Percentiles rank a stretch among this genome's conserved stretches.
phyloP scores from a whole-genome alignment of 495 filamentous ascomycete genomes.

The Baudoinia panamericana region DNA sequence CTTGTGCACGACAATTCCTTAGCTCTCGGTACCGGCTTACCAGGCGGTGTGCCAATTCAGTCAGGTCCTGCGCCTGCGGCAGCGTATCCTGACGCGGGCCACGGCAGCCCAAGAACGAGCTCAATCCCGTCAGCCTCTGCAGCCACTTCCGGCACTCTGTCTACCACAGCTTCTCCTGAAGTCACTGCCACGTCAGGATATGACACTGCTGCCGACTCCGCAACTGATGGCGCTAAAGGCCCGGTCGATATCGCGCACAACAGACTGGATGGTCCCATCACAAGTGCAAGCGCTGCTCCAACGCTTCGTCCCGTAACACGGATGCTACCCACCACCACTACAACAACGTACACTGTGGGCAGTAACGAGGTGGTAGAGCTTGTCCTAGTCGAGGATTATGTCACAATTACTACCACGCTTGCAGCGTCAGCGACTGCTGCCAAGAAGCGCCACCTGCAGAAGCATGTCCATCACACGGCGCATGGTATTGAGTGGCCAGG shows the following conservation, averaged over 20 bases:
- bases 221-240: no score
- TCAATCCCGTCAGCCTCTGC: not conserved
- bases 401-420: slow-evolving; percentile 18
- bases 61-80: slow-evolving; percentile 11
- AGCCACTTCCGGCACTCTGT: no score
- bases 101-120: not conserved
- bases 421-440: not conserved
- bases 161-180: no score
- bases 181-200: no score
- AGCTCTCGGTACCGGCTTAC: slow-evolving; percentile 34
- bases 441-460: slow-evolving; percentile 10
- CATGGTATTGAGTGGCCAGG: no score
- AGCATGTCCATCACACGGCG: slow-evolving; percentile 9
- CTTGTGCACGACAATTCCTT: slow-evolving; percentile 30
- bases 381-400: slow-evolving; percentile 12
- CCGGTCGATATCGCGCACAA: no score
- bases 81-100: slow-evolving; percentile 10
- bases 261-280: no score
- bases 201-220: slow-evolving; percentile 1
- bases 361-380: slow-evolving; percentile 16
- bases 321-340: no score
- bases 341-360: slow-evolving; percentile 10
- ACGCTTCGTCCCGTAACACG: no score
- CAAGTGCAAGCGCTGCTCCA: no score
- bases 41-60: slow-evolving; percentile 39